Base-by-base conservation (phyloP, 106 monocot species). In the Allium fistulosum region DNA sequence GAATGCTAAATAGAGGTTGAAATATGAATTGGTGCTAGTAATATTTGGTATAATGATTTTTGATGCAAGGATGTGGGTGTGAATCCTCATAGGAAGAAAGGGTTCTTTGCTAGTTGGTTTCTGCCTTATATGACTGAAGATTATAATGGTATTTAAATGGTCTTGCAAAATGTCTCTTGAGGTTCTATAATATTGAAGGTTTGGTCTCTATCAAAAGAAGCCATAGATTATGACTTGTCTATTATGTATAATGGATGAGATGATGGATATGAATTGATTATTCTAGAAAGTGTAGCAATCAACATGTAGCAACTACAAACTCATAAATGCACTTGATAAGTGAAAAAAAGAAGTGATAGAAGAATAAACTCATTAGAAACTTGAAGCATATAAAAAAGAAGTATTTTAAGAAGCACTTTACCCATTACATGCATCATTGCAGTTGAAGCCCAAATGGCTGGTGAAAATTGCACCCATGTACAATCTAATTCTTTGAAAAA, bases 41-140 rank as follows among this genome's bases (percentile, higher is more conserved):
- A 88, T 48, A 85, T 77, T 17, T 92, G 85, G 84, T 78, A 92
- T 65, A 79, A 78, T 65, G 92, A 92, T 65, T 80, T 78, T 58
- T 9, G 87, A 66, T 91, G 91, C 72, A 26, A 49, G 6, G 92
- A 88, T 61, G 88, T 93, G 81, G 81, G 85, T 0, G 75, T 68
- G 62, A 68, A 85, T 27, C 76, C 78, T 9, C 74, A 51, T 48
- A 88, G 88, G 61, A 93, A 93, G 59, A 77, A 79, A 11, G 83
- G 85, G 8, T 64, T 88, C 46, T 7, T 88, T 1, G 78, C 85
- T 46, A 81, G 88, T 3, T 80, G 71, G 80, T 75, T 92, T 52
- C 17, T 68, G 14, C 87, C 93, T 7, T 93, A 88, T 63, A 81
- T 71, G 1, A 80, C 88, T 18, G 13, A 28, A n/a, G 93, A 93